These are phyloP conservation scores for Coniochaeta ligniaria DNA, from an alignment of 2,329 filamentous ascomycete species.

Conservation along the genomic window DNA sequence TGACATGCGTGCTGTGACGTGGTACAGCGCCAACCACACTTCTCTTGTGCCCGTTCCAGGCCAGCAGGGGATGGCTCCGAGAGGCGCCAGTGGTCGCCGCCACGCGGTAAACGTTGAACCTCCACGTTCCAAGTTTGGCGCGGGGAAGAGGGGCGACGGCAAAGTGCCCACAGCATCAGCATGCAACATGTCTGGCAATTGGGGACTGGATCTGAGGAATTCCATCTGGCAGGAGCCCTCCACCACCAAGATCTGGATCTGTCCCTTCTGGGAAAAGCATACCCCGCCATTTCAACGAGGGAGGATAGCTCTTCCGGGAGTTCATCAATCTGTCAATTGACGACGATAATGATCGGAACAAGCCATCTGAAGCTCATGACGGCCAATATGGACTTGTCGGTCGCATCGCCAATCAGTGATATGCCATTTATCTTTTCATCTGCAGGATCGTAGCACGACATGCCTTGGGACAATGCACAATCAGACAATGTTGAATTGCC, in stretches of 20 bases:
- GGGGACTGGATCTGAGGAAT: not conserved
- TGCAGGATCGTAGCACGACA: not conserved
- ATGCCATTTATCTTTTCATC: not conserved
- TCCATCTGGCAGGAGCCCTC: not conserved
- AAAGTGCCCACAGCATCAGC: not conserved
- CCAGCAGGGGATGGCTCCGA: not conserved
- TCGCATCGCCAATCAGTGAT: not conserved
- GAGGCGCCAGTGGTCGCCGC: not conserved
- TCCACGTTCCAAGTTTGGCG: not conserved
- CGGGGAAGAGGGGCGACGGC: not conserved
- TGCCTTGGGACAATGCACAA: not conserved
- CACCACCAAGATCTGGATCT: not conserved
- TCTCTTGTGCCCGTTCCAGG: too few relatives aligned
- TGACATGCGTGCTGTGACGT: too few relatives aligned
- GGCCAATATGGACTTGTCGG: not conserved
- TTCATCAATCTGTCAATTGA: not conserved
- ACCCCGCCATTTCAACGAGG: not conserved
- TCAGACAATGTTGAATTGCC: not conserved
- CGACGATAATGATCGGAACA: not conserved
- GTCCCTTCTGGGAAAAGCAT: slow-evolving; percentile 2
- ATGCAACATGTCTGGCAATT: not conserved
- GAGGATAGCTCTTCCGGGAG: not conserved
- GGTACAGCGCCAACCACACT: too few relatives aligned
- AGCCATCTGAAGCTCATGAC: not conserved
- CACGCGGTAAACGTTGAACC: not conserved